Evolutionary conservation across 345 rosid species (phyloP), one percentile per base, ranked within the genome.

Genomic region (Laguncularia racemosa): DNA sequence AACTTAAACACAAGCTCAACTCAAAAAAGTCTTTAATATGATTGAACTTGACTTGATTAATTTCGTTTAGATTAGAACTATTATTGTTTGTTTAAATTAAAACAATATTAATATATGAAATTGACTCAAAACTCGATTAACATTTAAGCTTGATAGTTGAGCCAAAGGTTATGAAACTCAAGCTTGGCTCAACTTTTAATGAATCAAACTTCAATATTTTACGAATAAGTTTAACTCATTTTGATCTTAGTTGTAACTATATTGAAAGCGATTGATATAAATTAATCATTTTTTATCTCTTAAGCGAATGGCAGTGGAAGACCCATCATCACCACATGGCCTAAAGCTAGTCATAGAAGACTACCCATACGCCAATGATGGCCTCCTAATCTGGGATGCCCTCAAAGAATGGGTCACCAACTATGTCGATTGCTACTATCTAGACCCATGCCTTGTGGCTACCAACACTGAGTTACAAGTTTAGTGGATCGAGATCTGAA

Each of bases 401-500:
- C 28, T 72, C 26, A 63, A 72, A 55, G 47, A 63, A 16, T 72
- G 76, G 76, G 72, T 67, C 48, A 28, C 57, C 11, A 47, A 49
- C 13, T 72, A 72, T 26, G 64, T 67, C 46, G 38, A 46, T 52
- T 59, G 55, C 53, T 72, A 67, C 69, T 72, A 72, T 55, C 49
- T 60, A 9, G 49, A 61, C 44, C 45, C 70, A 18, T 26, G 20
- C 61, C 51, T 11, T 7, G 62, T 70, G 3, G 46, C 7, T 0
- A 55, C 66, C 0, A 78, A 77, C 21, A 17, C 18, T 16, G 81
- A 77, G 67, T 71, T 77, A 14, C 76, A 73, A 46, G 63, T 55
- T 9, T 73, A 71, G 75, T 77, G 78, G 78, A 59, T 38, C 2
- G 78, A 77, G 54, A 44, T 68, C 20, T 69, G 65, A 10, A 76